Evolutionary conservation across 345 rosid genomes (phyloP).

Genomic region (Trapa bicornis): DNA sequence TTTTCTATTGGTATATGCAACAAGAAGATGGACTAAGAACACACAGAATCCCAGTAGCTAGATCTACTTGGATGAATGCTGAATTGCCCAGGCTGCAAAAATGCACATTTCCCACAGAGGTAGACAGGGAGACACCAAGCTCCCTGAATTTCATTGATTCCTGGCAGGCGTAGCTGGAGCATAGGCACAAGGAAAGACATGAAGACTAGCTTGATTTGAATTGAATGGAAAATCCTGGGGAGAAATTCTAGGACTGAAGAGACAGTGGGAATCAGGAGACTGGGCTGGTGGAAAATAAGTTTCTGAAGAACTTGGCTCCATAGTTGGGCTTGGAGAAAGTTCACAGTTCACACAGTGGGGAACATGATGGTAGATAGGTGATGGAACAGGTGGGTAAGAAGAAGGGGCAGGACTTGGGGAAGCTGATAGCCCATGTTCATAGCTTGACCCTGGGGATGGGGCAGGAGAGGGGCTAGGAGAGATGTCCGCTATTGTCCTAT

Average conservation of each 20-base stretch:
- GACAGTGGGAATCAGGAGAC: constrained; percentile 3
- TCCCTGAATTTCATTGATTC: constrained; percentile 2
- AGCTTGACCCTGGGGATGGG: constrained; percentile 22
- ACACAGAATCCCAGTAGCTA: constrained; percentile 23
- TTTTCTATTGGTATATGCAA: not conserved
- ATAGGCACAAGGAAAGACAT: constrained; percentile 3
- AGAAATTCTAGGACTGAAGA: constrained; percentile 6
- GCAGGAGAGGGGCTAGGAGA: constrained; percentile 23
- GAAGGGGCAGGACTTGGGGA: constrained; percentile 14
- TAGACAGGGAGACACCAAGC: constrained; percentile 7
- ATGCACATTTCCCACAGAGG: not conserved
- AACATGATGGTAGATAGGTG: constrained; percentile 13
- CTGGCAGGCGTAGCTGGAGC: constrained; percentile 20
- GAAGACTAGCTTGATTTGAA: constrained; percentile 11
- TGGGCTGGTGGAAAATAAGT: constrained; percentile 5
- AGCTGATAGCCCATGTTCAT: constrained; percentile 5
- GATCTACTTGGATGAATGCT: constrained; percentile 15
- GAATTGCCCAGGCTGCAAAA: constrained; percentile 35
- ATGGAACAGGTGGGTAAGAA: constrained; percentile 23
- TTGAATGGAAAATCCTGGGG: constrained; percentile 22
- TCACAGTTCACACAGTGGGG: constrained; percentile 13
- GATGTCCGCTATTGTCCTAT: constrained; percentile 17
- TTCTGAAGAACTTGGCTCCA: not conserved
- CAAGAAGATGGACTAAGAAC: constrained; percentile 25
- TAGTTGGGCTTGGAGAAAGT: not conserved